Evolutionary conservation across 1,284 basidiomycete species (phyloP).

Genomic region (Pseudomicrostroma phylloplanum): DNA sequence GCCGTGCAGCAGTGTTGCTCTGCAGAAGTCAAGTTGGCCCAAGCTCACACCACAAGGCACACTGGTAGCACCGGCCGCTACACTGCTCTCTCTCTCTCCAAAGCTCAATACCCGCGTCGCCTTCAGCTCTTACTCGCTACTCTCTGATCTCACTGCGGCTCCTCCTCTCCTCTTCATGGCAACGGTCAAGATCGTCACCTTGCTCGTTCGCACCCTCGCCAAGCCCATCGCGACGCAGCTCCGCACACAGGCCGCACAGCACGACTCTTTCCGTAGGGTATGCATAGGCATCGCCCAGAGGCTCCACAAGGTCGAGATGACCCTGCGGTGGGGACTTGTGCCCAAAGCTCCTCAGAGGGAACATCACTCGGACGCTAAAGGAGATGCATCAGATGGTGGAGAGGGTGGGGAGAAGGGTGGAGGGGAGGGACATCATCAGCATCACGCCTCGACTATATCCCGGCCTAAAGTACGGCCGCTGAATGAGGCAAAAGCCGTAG

Average conservation of each 20-base stretch:
- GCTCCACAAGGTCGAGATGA: conserved; percentile 45
- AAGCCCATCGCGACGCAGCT: conserved; percentile 49
- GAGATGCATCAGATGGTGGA: neutral
- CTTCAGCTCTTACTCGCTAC: too few species aligned
- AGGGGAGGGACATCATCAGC: conserved; percentile 10
- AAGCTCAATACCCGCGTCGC: too few species aligned
- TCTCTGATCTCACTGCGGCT: too few species aligned
- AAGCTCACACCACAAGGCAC: too few species aligned
- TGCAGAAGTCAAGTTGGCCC: too few species aligned
- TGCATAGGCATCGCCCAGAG: conserved; percentile 42
- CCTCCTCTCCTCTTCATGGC: conserved; percentile 28
- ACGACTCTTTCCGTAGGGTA: conserved; percentile 41
- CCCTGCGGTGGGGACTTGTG: conserved; percentile 36
- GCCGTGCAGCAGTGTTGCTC: too few species aligned
- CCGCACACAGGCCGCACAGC: conserved; percentile 42
- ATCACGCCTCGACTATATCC: conserved; percentile 7
- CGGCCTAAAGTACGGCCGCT: conserved; percentile 41
- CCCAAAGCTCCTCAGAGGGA: conserved; percentile 12
- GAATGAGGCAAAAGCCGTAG: conserved; percentile 45
- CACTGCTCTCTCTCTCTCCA: too few species aligned
- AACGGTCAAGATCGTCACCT: conserved; percentile 42
- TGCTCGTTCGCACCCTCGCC: conserved; percentile 44
- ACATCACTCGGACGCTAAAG: neutral
- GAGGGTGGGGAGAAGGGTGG: neutral
- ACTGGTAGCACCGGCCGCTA: too few species aligned